A percentile compares a stretch with the other conserved stretches of the same genome.
Evolutionary conservation across 2,329 filamentous ascomycete genomes (phyloP).

Genomic region (Aspergillus ibericus): DNA sequence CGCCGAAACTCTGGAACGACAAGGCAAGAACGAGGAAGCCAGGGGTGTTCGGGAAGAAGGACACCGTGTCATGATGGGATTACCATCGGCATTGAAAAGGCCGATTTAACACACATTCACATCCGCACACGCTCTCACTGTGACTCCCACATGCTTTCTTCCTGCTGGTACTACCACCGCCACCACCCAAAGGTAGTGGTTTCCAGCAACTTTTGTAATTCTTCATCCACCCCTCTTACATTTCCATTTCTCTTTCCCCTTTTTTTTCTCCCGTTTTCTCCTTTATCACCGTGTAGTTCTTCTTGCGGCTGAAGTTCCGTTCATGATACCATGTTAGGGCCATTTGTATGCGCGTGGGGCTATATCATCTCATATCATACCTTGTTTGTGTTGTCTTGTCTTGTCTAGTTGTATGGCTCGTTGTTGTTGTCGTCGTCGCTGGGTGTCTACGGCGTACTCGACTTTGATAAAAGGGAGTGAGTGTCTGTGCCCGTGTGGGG

Average conservation of each 20-base stretch:
- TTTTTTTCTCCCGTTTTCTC: conserved; percentile 5
- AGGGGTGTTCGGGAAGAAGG: conserved; percentile 47
- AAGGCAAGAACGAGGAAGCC: conserved; percentile 62
- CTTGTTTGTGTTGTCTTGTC: not conserved
- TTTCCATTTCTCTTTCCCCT: not conserved
- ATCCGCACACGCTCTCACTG: not conserved
- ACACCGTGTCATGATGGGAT: conserved; percentile 37
- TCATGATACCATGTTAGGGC: conserved; percentile 35
- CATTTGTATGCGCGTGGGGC: conserved; percentile 13
- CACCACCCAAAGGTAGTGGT: too few relatives aligned
- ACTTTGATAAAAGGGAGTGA: too few relatives aligned
- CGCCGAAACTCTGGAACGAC: conserved; percentile 70
- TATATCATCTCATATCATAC: not conserved
- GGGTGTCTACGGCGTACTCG: too few relatives aligned
- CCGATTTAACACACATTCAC: conserved; percentile 10
- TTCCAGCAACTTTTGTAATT: not conserved
- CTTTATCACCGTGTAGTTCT: conserved; percentile 7
- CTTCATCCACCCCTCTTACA: not conserved
- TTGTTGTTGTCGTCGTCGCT: too few relatives aligned
- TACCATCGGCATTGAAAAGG: conserved; percentile 40
- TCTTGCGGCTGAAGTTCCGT: conserved; percentile 21
- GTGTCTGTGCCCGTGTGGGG: too few relatives aligned
- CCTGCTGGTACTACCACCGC: not conserved
- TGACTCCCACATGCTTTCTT: not conserved
- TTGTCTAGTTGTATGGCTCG: too few relatives aligned